A percentile compares a stretch with the other conserved stretches of the same genome.
Conservation (phyloP, 306 rosid species). For the Citrullus colocynthis region DNA sequence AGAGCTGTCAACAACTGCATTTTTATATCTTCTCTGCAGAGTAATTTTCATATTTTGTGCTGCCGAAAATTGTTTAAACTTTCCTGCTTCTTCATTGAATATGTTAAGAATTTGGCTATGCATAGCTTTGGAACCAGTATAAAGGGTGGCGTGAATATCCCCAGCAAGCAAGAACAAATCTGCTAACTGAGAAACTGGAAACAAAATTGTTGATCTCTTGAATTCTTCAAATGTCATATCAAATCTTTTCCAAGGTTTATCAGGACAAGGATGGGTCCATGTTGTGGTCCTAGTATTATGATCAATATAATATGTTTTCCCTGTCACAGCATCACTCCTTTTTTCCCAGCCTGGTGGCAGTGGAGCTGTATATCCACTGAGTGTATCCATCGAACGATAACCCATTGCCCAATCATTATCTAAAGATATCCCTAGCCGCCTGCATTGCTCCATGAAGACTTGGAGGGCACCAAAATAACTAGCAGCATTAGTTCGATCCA, state of each 20-base stretch:
- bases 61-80: constrained; percentile 84
- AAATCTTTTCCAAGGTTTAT: constrained; percentile 98
- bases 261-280: constrained; percentile 98
- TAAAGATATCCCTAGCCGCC: constrained; percentile 87
- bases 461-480: constrained; percentile 94
- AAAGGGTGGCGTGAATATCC: constrained; percentile 95
- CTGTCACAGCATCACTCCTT: constrained; percentile 86
- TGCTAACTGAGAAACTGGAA: constrained; percentile 83
- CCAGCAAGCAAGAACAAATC: constrained; percentile 96
- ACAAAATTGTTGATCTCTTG: constrained; percentile 77
- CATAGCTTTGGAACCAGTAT: constrained; percentile 98
- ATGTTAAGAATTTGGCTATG: constrained; percentile 98
- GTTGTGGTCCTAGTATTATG: constrained; percentile 97
- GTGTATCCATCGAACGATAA: constrained; percentile 43
- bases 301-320: constrained; percentile 77
- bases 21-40: constrained; percentile 87
- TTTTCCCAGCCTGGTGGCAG: constrained; percentile 99
- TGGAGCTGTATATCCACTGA: constrained; percentile 81
- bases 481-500: constrained; percentile 99
- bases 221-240: constrained; percentile 96
- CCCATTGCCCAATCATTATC: constrained; percentile 67
- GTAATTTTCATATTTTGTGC: constrained; percentile 97
- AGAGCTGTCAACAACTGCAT: constrained; percentile 90
- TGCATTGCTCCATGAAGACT: constrained; percentile 93
- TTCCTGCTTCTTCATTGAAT: constrained; percentile 87